Evolutionary conservation across 2,329 filamentous ascomycete genomes (phyloP), one percentile per base, ranked within the genome.

Genomic region (Botrytis galanthina): DNA sequence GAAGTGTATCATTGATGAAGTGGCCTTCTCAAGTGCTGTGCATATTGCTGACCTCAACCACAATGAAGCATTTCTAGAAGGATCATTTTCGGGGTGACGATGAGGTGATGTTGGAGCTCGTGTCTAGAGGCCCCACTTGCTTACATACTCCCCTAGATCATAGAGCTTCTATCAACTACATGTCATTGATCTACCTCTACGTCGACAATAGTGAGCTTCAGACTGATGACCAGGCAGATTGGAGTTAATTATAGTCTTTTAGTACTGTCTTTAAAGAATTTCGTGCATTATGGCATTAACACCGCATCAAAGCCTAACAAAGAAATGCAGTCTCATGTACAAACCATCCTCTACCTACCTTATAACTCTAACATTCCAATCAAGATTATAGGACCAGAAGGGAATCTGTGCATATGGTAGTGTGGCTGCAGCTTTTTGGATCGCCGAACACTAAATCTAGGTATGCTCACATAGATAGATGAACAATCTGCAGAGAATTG

Each of bases 21-120:
- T 6, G 0, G 1, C 4, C 26, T 0, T n/a, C 4, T 51, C 22
- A n/a, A 5, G 0, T 14, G 1, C 48, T 51, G 9, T n/a, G 4
- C 0, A n/a, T 26, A 14, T 14, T 1, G 14, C 54, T 39, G n/a
- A 2, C 10, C 14, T 57, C 54, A 4, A 29, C 16, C 1, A 18
- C 16, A 32, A 9, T n/a, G 16, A 32, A 57, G 5, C 3, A 18
- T 10, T 4, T 16, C 7, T 32, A 20, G 7, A 20, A 57, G 14
- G 3, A 20, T 32, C 18, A 3, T 7, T 9, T 18, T 42, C 1
- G n/a, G 9, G n/a, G 7, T 57, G 54, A 32, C 7, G n/a, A 57
- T 10, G n/a, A 32, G n/a, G 14, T 32, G 6, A 57, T n/a, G 12
- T 57, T 57, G 5, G n/a, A 51, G 10, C 44, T 26, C 22, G 22